These are phyloP conservation scores for Phytophthora palmivora DNA, from an alignment of 352 stramenopile genomes.

Conservation along the genomic window DNA sequence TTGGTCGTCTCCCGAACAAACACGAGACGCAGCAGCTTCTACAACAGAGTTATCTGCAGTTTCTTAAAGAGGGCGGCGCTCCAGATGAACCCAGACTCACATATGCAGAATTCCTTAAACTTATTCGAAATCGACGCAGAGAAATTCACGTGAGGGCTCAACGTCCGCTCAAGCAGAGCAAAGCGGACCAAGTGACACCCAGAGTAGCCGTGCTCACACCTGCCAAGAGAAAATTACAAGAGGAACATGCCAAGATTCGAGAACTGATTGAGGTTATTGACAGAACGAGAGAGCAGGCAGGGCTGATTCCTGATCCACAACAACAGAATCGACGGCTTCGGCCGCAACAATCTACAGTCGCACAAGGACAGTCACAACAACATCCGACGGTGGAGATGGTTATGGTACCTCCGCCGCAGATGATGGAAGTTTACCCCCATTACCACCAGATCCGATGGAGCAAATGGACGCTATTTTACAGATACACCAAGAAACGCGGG, in stretches of 20 bases:
- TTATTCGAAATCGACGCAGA: slow-evolving; percentile 71
- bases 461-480: slow-evolving; percentile 60
- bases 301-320: slow-evolving; percentile 30
- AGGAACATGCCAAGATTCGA: slow-evolving; percentile 65
- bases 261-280: slow-evolving; percentile 75
- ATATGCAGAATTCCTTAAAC: slow-evolving; percentile 68
- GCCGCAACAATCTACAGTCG: slow-evolving; percentile 1
- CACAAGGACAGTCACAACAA: slow-evolving; percentile 10
- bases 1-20: slow-evolving; percentile 51
- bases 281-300: slow-evolving; percentile 42
- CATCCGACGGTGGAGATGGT: slow-evolving; percentile 25
- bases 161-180: slow-evolving; percentile 23
- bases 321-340: slow-evolving; percentile 29
- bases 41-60: slow-evolving; percentile 60
- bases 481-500: slow-evolving; percentile 62
- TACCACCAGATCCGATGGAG: slow-evolving; percentile 40
- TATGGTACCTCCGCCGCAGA: slow-evolving; percentile 20
- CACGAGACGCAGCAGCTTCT: slow-evolving; percentile 58
- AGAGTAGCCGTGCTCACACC: slow-evolving; percentile 33
- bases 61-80: slow-evolving; percentile 56
- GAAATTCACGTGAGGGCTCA: slow-evolving; percentile 58
- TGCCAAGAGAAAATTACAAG: slow-evolving; percentile 56
- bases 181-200: slow-evolving; percentile 8
- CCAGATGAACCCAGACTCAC: slow-evolving; percentile 57
- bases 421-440: slow-evolving; percentile 34